A percentile compares a stretch with the other conserved stretches of the same genome.
Conservation (phyloP, 345 rosid species). For the Camelina sativa region DNA sequence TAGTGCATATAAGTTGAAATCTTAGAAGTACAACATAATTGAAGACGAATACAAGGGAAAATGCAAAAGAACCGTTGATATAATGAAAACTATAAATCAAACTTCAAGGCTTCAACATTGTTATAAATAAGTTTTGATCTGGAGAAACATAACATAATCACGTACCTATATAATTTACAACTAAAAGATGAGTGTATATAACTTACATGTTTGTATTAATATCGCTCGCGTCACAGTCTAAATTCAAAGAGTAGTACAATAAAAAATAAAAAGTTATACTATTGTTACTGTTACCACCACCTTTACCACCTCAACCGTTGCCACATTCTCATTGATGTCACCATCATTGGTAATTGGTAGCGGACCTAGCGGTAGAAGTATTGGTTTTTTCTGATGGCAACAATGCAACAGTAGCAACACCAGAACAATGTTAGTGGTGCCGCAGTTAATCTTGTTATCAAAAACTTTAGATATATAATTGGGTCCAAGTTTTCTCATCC, state of each 20-base stretch:
- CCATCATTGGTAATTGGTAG: neutral
- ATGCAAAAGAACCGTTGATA: neutral
- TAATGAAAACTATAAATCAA: conserved; percentile 8
- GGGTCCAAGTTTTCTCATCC: neutral
- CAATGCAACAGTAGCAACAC: too few species aligned
- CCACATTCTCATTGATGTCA: neutral
- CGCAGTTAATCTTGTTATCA: neutral
- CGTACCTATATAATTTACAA: neutral
- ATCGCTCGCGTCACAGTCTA: neutral
- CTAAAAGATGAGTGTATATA: neutral
- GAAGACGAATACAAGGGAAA: conserved; percentile 13
- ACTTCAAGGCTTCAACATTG: neutral
- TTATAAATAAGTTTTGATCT: neutral
- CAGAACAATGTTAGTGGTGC: neutral
- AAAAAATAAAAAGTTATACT: neutral
- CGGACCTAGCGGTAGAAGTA: neutral
- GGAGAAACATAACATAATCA: neutral
- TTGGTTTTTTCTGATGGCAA: neutral
- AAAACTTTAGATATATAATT: neutral
- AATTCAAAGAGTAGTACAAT: neutral
- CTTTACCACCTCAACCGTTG: neutral
- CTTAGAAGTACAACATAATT: conserved; percentile 20
- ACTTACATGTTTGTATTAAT: neutral
- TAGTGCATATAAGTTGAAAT: conserved; percentile 23
- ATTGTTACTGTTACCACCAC: neutral